phyloP scores from a whole-genome alignment of 2,329 filamentous ascomycete species.

The Colletotrichum lindemuthianum region DNA sequence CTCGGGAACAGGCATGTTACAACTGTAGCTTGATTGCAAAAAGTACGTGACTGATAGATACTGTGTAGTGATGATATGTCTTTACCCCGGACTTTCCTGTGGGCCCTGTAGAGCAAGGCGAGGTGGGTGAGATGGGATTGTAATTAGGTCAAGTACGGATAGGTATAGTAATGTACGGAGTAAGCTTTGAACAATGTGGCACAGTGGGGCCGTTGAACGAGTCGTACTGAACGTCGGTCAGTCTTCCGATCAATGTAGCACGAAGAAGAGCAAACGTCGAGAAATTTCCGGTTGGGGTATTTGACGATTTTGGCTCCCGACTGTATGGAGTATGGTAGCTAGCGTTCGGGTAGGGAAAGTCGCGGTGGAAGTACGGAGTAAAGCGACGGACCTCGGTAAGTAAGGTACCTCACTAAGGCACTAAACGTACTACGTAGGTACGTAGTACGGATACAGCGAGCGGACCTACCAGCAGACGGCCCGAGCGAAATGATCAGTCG shows the following conservation, averaged over 20 bases:
- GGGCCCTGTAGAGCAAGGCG: no score
- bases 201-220: constrained; percentile 3
- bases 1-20: constrained; percentile 72
- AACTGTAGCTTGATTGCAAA: neutral
- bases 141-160: no score
- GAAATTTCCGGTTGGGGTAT: constrained; percentile 1
- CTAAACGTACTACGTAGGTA: neutral
- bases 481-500: constrained; percentile 23
- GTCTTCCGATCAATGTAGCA: constrained; percentile 1
- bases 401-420: no score
- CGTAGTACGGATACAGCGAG: neutral
- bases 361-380: no score
- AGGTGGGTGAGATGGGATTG: no score
- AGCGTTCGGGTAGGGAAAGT: no score
- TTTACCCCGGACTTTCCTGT: no score
- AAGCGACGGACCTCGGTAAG: no score
- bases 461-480: neutral
- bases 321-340: no score
- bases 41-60: no score
- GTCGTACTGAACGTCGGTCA: constrained; percentile 11
- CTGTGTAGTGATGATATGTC: neutral
- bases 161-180: neutral
- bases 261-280: constrained; percentile 8
- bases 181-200: neutral
- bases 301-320: constrained; percentile 2